Evolutionary conservation across 306 rosid genomes (phyloP).

Genomic region (Trifolium fragiferum): DNA sequence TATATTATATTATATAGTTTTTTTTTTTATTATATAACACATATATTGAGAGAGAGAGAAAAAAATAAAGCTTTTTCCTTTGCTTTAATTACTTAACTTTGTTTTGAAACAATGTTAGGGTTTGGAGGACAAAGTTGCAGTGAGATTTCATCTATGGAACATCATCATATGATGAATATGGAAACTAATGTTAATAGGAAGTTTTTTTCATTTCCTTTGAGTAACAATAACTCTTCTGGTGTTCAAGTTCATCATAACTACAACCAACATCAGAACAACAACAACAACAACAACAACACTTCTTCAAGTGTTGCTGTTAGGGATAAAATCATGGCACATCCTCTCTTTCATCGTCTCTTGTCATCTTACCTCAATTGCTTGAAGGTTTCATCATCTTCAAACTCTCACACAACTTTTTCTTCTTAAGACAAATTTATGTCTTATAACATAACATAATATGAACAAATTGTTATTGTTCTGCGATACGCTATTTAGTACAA

Average conservation of each 20-base stretch:
- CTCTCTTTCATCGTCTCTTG: slow-evolving; percentile 92
- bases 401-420: not conserved
- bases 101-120: slow-evolving; percentile 48
- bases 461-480: not conserved
- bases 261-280: not conserved
- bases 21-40: not conserved
- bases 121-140: slow-evolving; percentile 54
- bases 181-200: slow-evolving; percentile 44
- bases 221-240: not conserved
- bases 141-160: slow-evolving; percentile 47
- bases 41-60: not conserved
- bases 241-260: slow-evolving; percentile 15
- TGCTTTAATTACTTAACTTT: not conserved
- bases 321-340: slow-evolving; percentile 95
- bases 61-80: not conserved
- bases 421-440: not conserved
- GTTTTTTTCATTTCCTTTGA: slow-evolving; percentile 51
- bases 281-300: slow-evolving; percentile 36
- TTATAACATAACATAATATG: too few species aligned
- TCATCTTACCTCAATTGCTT: slow-evolving; percentile 89
- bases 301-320: slow-evolving; percentile 49
- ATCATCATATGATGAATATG: slow-evolving; percentile 42
- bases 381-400: slow-evolving; percentile 54
- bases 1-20: not conserved
- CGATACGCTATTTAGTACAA: not conserved